Evolutionary conservation across 139 green algal species (phyloP), one percentile per base, ranked within the genome.

Genomic region (Chlorella sp.): DNA sequence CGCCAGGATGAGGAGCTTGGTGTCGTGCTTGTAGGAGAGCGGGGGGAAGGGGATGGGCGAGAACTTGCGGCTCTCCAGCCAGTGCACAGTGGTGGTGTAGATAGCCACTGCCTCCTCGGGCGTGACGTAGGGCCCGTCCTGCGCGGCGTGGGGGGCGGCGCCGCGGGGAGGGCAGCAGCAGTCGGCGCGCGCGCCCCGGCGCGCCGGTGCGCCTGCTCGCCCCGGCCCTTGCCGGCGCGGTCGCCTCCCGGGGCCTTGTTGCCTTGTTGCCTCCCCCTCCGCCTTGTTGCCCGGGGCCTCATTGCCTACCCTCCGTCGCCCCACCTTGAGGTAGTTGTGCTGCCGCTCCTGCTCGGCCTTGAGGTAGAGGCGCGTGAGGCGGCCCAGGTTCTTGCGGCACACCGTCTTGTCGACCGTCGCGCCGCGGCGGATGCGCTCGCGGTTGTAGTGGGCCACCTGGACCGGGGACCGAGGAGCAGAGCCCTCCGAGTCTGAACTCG

Each of bases 401-500:
- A 99, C 96, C 38, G 96, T 99, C 90, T 99, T 99, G 90, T 99
- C 96, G 38, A 99, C 96, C 6, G 96, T 99, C 36, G 96, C 96
- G 36, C 96, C 96, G 42, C 96, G 92, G 40, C 94, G 86, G 88
- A 99, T 99, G 84, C 96, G 93, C 91, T 99, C 96, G 50, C 96
- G 85, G 88, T 99, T 99, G 90, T 99, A 99, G 87, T 99, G 96
- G 50, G 96, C 96, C 70, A 99, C n/a, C n/a, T n/a, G n/a, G n/a
- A n/a, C n/a, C n/a, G n/a, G n/a, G n/a, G n/a, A n/a, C n/a, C n/a
- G n/a, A n/a, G n/a, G n/a, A n/a, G n/a, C n/a, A n/a, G n/a, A n/a
- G n/a, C n/a, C n/a, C n/a, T n/a, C n/a, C n/a, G n/a, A n/a, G n/a
- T n/a, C n/a, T n/a, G n/a, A n/a, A n/a, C n/a, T n/a, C n/a, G n/a